These are phyloP conservation scores for Proliferodiscus dingleyae DNA, from an alignment of 2,329 filamentous ascomycete species.

Conservation along the genomic window DNA sequence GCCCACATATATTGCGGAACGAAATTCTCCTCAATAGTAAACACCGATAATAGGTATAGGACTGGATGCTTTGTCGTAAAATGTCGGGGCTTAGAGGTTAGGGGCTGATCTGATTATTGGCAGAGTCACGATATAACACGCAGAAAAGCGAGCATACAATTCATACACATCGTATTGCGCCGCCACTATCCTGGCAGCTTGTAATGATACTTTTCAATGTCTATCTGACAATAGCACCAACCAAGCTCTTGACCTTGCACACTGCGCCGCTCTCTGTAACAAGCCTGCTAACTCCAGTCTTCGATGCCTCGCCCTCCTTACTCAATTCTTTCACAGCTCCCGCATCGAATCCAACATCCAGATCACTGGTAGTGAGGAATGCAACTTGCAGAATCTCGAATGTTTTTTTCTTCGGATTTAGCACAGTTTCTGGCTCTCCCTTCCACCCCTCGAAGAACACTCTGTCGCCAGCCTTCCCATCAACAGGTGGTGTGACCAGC, in stretches of 20 bases:
- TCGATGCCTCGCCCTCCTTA: constrained; percentile 53
- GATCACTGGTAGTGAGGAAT: constrained; percentile 77
- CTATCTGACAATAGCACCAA: constrained; percentile 78
- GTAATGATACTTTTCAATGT: background rate
- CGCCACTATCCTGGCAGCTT: background rate
- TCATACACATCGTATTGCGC: background rate
- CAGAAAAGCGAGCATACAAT: background rate
- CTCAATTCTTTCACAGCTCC: constrained; percentile 69
- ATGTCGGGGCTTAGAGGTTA: too few relatives aligned
- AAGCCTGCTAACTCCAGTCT: constrained; percentile 52
- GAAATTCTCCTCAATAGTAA: too few relatives aligned
- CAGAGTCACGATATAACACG: too few relatives aligned
- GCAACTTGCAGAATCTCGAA: constrained; percentile 97
- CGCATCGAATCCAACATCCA: constrained; percentile 85
- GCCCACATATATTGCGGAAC: too few relatives aligned
- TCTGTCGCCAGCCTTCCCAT: constrained; percentile 74
- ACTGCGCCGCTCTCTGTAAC: constrained; percentile 72
- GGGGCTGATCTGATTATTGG: too few relatives aligned
- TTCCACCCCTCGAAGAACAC: constrained; percentile 94
- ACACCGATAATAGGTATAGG: too few relatives aligned
- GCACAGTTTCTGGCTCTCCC: constrained; percentile 83
- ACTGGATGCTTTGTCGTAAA: too few relatives aligned
- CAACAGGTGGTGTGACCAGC: constrained; percentile 78
- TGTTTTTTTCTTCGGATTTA: constrained; percentile 99
- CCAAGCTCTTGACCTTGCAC: constrained; percentile 78